A percentile compares a stretch with the other conserved stretches of the same genome.
Evolutionary conservation across 148 eudicot genomes (phyloP).

Genomic region (Agrostemma githago): DNA sequence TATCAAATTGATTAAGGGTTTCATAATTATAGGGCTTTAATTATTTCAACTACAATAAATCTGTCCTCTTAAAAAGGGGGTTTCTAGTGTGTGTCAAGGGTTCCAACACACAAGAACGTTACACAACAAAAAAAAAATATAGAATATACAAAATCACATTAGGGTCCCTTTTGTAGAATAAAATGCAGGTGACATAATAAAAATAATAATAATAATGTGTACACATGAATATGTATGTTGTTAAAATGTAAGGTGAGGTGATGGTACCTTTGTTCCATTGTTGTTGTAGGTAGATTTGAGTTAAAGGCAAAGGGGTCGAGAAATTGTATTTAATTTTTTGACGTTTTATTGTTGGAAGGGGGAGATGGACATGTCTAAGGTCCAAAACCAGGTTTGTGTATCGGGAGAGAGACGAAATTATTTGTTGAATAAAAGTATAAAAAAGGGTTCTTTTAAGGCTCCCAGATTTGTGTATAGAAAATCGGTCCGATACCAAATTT

Average conservation of each 20-base stretch:
- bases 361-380: neutral
- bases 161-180: neutral
- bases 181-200: neutral
- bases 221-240: neutral
- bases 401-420: neutral
- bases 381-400: neutral
- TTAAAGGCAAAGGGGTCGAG: neutral
- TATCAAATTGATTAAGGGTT: slow-evolving; percentile 17
- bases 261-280: neutral
- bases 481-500: no score
- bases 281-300: neutral
- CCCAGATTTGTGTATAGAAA: no score
- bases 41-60: neutral
- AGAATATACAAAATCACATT: neutral
- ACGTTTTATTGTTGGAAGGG: neutral
- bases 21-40: neutral
- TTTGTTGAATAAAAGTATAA: no score
- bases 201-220: neutral
- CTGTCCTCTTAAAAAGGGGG: neutral
- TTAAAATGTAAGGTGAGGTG: neutral
- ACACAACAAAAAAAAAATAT: slow-evolving; percentile 6
- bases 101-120: slow-evolving; percentile 21
- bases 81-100: neutral
- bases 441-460: no score
- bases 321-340: neutral